phyloP scores from a whole-genome alignment of 371 early-diverging fungal genomes.

The Furculomyces boomerangus region DNA sequence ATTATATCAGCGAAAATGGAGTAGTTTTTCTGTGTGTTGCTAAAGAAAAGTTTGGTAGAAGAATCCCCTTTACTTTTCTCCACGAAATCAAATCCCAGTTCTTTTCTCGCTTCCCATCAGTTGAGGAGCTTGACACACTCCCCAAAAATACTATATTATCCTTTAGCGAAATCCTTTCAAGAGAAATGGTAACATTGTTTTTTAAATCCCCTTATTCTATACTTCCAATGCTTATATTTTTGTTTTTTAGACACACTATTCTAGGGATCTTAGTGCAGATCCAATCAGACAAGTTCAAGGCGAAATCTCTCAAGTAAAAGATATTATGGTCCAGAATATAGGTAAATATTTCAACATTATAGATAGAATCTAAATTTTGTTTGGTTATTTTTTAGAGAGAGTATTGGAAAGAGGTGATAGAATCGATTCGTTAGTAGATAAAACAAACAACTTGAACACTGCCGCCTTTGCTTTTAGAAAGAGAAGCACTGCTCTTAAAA shows the following conservation, averaged over 20 bases:
- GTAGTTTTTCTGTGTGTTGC: conserved; percentile 79
- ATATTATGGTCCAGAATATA: conserved; percentile 88
- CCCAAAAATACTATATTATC: background rate
- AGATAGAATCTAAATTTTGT: too few species aligned
- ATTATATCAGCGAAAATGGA: conserved; percentile 65
- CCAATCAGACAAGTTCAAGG: conserved; percentile 64
- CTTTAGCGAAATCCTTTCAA: conserved; percentile 9
- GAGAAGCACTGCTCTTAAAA: conserved; percentile 66
- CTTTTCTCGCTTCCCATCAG: background rate
- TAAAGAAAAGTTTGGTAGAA: conserved; percentile 70
- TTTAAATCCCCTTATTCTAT: conserved; percentile 2
- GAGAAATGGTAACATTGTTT: conserved; percentile 1
- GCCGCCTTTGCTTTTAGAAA: conserved; percentile 79
- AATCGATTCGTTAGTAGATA: conserved; percentile 78
- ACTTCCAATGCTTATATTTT: background rate
- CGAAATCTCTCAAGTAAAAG: conserved; percentile 82
- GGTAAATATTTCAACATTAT: conserved; percentile 6
- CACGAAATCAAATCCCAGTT: conserved; percentile 60
- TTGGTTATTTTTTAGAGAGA: conserved; percentile 31
- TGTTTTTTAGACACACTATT: conserved; percentile 42
- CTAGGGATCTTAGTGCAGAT: conserved; percentile 53
- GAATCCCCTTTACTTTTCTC: conserved; percentile 78
- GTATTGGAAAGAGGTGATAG: conserved; percentile 82
- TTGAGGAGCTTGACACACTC: background rate
- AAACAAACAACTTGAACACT: conserved; percentile 73